Conservation (phyloP, 331 rosid genomes). For the Rhamnella rubrinervis region DNA sequence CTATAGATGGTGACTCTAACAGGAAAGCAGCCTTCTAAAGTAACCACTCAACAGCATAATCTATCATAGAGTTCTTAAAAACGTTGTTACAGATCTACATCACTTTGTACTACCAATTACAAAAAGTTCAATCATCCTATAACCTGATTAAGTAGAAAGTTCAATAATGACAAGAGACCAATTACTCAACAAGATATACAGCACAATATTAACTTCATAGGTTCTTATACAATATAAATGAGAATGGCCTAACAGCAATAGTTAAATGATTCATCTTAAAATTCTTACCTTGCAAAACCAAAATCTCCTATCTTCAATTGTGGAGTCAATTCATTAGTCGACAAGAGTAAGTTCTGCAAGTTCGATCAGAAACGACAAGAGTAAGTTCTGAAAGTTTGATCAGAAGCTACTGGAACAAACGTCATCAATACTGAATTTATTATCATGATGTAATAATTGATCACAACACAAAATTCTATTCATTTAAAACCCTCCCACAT, state of each 20-base stretch:
- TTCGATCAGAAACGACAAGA: constrained; percentile 16
- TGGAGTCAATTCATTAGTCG: constrained; percentile 47
- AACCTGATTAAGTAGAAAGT: not conserved
- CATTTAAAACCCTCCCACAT: not conserved
- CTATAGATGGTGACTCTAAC: not conserved
- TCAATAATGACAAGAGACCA: not conserved
- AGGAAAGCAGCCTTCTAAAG: not conserved
- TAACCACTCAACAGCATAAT: not conserved
- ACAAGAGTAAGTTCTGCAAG: constrained; percentile 86
- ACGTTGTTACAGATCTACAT: not conserved
- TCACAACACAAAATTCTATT: not conserved
- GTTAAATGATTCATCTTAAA: constrained; percentile 14
- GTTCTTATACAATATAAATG: constrained; percentile 4
- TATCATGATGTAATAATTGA: not conserved
- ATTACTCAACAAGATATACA: not conserved
- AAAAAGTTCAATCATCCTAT: not conserved
- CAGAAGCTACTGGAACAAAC: constrained; percentile 15
- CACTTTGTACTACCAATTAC: constrained; percentile 6
- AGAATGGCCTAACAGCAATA: constrained; percentile 6
- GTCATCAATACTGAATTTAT: not conserved
- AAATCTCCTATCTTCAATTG: constrained; percentile 92
- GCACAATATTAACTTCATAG: not conserved
- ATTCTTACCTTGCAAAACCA: constrained; percentile 89
- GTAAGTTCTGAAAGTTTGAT: not conserved
- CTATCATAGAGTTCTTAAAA: not conserved